Conservation (phyloP, 345 rosid species). For the Citrus reticulata region DNA sequence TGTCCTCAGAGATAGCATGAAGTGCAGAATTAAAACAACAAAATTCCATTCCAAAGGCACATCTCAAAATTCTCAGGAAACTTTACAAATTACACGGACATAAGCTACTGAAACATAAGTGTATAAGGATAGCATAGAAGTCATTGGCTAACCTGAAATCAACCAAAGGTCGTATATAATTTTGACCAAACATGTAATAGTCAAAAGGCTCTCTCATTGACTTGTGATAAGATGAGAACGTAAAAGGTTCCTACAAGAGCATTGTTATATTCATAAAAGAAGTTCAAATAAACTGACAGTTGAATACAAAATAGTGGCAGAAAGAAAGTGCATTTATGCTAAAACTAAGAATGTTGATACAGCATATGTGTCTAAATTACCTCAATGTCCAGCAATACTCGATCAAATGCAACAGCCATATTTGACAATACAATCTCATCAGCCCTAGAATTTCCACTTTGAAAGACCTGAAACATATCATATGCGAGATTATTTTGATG, state of each 20-base stretch:
- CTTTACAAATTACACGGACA: not conserved
- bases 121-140: slow-evolving; percentile 1
- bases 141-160: slow-evolving; percentile 68
- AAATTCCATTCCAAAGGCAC: not conserved
- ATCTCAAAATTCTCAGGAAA: not conserved
- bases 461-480: slow-evolving; percentile 50
- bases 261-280: slow-evolving; percentile 20
- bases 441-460: slow-evolving; percentile 62
- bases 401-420: slow-evolving; percentile 78
- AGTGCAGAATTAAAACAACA: not conserved
- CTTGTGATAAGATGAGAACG: slow-evolving; percentile 75
- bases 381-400: slow-evolving; percentile 78
- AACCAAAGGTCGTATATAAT: slow-evolving; percentile 76
- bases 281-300: slow-evolving; percentile 12
- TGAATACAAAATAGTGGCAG: not conserved
- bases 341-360: slow-evolving; percentile 11
- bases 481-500: not conserved
- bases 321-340: not conserved
- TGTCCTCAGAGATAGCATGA: not conserved
- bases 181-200: slow-evolving; percentile 92
- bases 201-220: slow-evolving; percentile 91
- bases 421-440: slow-evolving; percentile 66
- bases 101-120: not conserved
- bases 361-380: slow-evolving; percentile 31
- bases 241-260: slow-evolving; percentile 68